Conservation (phyloP, 306 rosid species). For the Betula pendula region DNA sequence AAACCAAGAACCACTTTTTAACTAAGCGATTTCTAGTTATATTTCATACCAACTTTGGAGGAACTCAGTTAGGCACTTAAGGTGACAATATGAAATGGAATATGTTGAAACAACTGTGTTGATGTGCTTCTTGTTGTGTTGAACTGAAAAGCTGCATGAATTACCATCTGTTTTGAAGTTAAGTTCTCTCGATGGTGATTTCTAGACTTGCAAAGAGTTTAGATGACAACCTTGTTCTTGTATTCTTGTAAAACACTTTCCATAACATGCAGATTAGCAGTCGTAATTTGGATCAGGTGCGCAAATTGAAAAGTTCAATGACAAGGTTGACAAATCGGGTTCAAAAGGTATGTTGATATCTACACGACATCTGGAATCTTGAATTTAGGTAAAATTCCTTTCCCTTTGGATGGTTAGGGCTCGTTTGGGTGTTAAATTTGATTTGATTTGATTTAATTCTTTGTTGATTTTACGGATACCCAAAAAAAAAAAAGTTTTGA, state of each 20-base stretch:
- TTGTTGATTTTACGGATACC: no score
- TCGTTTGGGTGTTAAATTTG: no score
- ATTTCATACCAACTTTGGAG: neutral
- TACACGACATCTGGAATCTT: neutral
- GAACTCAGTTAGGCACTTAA: neutral
- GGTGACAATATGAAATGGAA: neutral
- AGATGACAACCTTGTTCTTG: slow-evolving; percentile 1
- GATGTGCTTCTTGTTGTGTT: neutral
- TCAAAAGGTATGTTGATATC: slow-evolving; percentile 59
- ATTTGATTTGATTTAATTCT: no score
- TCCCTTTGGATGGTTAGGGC: neutral
- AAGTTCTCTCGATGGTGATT: neutral
- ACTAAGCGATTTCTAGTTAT: neutral
- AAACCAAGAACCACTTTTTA: neutral
- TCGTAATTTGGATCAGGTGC: slow-evolving; percentile 75
- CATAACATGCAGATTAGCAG: slow-evolving; percentile 61
- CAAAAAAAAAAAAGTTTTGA: no score
- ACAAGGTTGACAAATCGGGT: slow-evolving; percentile 80
- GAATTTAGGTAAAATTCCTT: neutral
- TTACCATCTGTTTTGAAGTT: neutral
- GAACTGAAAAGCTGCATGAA: neutral
- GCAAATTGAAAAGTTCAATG: slow-evolving; percentile 78
- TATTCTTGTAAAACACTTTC: neutral
- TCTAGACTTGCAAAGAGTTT: neutral
- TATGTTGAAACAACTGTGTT: neutral